Percentiles rank a stretch among this genome's conserved stretches.
These are phyloP conservation scores for Ammopiptanthus mongolicus DNA, from an alignment of 306 rosid species.

Conservation along the genomic window DNA sequence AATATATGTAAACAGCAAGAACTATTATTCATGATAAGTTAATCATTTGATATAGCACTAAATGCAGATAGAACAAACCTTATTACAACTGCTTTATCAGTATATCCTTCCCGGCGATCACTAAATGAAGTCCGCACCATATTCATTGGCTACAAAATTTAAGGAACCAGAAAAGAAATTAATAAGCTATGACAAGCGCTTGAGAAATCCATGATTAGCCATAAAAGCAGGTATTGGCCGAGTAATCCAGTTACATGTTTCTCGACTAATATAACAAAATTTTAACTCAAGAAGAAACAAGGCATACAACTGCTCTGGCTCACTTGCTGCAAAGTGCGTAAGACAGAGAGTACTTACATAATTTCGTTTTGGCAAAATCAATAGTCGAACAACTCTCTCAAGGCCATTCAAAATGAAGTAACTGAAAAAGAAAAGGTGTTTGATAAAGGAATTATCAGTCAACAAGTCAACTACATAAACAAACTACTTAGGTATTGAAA, in stretches of 20 bases:
- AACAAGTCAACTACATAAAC: background rate
- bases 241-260: background rate
- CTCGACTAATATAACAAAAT: background rate
- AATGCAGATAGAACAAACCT: conserved; percentile 47
- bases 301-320: conserved; percentile 9
- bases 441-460: conserved; percentile 1
- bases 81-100: conserved; percentile 81
- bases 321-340: background rate
- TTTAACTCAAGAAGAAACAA: background rate
- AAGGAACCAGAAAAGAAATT: conserved; percentile 18
- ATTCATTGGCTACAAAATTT: conserved; percentile 72
- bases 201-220: conserved; percentile 17
- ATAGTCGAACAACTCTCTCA: conserved; percentile 81
- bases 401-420: conserved; percentile 89
- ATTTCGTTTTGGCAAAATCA: conserved; percentile 82
- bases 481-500: background rate
- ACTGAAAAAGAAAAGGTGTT: conserved; percentile 39
- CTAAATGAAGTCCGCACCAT: conserved; percentile 74
- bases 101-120: conserved; percentile 84
- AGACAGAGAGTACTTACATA: conserved; percentile 54
- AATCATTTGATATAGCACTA: conserved; percentile 2
- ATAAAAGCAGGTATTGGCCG: conserved; percentile 6
- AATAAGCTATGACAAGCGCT: conserved; percentile 17
- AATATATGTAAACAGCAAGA: background rate
- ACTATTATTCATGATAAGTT: background rate